Evolutionary conservation across 2,329 filamentous ascomycete genomes (phyloP).

Genomic region (Monilinia polystroma): DNA sequence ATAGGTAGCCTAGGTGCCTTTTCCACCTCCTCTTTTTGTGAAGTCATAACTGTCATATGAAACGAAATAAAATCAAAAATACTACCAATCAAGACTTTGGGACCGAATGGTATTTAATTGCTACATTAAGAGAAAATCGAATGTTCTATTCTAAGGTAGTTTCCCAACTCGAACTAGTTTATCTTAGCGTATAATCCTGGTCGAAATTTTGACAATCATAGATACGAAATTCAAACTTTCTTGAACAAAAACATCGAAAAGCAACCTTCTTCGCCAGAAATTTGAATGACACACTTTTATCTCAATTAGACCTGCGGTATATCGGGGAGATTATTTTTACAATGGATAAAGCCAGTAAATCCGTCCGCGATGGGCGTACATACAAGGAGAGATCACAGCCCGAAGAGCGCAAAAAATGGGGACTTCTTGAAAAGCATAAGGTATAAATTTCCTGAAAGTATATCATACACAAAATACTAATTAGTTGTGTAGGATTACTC

Average conservation of each 20-base stretch:
- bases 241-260: constrained; percentile 12
- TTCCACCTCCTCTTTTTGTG: constrained; percentile 31
- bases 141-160: constrained; percentile 19
- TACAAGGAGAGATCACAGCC: constrained; percentile 91
- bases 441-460: constrained; percentile 43
- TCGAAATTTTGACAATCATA: constrained; percentile 16
- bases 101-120: background rate
- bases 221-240: background rate
- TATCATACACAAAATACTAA: constrained; percentile 11
- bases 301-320: constrained; percentile 58
- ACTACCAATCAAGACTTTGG: constrained; percentile 7
- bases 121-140: constrained; percentile 16
- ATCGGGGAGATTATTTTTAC: background rate
- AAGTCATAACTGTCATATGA: constrained; percentile 38
- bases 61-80: constrained; percentile 20
- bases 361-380: constrained; percentile 56
- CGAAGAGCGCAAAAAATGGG: constrained; percentile 77
- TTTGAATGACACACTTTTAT: constrained; percentile 47
- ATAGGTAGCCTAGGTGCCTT: constrained; percentile 39
- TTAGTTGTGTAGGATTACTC: constrained; percentile 56
- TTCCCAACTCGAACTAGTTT: constrained; percentile 19
- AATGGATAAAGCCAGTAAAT: constrained; percentile 26
- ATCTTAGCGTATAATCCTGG: constrained; percentile 13
- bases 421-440: constrained; percentile 95
- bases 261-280: background rate